Evolutionary conservation across 2,329 filamentous ascomycete species (phyloP).

Genomic region (Emericellopsis atlantica): DNA sequence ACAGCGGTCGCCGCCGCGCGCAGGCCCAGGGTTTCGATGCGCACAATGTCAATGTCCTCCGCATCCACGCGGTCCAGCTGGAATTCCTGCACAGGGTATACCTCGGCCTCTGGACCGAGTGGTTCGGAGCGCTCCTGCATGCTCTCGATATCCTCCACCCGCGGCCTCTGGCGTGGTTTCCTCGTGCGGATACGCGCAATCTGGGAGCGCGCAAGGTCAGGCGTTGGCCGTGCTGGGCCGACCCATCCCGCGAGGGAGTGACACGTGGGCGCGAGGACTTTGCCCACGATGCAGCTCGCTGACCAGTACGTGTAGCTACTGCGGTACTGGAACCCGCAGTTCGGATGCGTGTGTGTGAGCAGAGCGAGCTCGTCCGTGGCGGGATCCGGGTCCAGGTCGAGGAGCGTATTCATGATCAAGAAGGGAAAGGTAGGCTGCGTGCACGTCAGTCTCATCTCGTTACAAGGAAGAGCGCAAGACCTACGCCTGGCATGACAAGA

Average conservation of each 20-base stretch:
- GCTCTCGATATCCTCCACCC: slow-evolving; percentile 45
- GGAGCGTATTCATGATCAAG: slow-evolving; percentile 65
- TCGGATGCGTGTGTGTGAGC: slow-evolving; percentile 54
- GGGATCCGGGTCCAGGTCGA: slow-evolving; percentile 60
- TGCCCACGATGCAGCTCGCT: slow-evolving; percentile 58
- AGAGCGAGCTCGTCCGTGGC: slow-evolving; percentile 53
- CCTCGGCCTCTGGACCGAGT: slow-evolving; percentile 48
- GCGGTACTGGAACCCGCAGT: slow-evolving; percentile 66
- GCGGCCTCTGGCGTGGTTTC: slow-evolving; percentile 41
- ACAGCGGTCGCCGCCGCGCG: slow-evolving; percentile 16
- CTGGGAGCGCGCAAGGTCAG: slow-evolving; percentile 54
- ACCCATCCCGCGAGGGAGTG: slow-evolving; percentile 62
- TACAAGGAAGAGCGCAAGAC: slow-evolving; percentile 11
- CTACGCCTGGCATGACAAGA: slow-evolving; percentile 56
- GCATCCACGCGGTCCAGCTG: slow-evolving; percentile 45
- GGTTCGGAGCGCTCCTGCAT: slow-evolving; percentile 59
- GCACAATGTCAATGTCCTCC: slow-evolving; percentile 46
- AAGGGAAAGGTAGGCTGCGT: slow-evolving; percentile 50
- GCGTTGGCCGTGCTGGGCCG: slow-evolving; percentile 56
- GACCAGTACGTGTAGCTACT: slow-evolving; percentile 68
- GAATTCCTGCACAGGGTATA: slow-evolving; percentile 58
- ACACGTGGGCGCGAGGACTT: slow-evolving; percentile 62
- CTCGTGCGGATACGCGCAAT: slow-evolving; percentile 56
- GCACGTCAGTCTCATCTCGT: neutral
- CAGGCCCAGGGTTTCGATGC: slow-evolving; percentile 56